Percentiles rank a stretch among this genome's conserved stretches.
These are phyloP conservation scores for Phallus indusiatus DNA, from an alignment of 768 basidiomycete genomes.

Conservation along the genomic window DNA sequence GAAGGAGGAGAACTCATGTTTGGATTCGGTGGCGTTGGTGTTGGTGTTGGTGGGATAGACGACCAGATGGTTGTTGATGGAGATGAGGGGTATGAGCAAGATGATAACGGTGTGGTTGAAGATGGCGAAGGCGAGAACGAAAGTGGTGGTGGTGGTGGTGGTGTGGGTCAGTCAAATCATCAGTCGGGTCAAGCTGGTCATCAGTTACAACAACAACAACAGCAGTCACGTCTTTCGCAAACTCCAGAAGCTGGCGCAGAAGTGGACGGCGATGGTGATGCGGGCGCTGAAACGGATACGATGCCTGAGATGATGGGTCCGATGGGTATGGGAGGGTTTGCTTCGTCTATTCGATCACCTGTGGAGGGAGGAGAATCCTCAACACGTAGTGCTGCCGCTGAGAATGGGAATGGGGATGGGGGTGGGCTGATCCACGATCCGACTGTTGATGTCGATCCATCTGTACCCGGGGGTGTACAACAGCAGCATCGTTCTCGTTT, in stretches of 20 bases:
- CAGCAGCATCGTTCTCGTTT: not conserved
- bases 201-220: no score
- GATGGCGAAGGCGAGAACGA: not conserved
- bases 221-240: no score
- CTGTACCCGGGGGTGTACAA: no score
- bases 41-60: not conserved
- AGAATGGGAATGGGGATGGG: no score
- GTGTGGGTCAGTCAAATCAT: not conserved
- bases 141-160: not conserved
- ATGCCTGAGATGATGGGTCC: not conserved
- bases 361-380: no score
- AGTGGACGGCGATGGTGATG: not conserved
- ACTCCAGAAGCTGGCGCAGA: not conserved
- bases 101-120: not conserved
- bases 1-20: conserved; percentile 28
- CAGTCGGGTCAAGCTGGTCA: not conserved
- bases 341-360: no score
- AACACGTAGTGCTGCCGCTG: no score
- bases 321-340: not conserved
- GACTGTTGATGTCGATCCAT: not conserved
- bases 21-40: not conserved
- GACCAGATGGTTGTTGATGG: not conserved
- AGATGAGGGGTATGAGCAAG: not conserved
- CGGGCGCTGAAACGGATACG: not conserved
- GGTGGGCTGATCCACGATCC: not conserved